These are phyloP conservation scores for Aspergillus indologenus DNA, from an alignment of 495 filamentous ascomycete species.

Conservation along the genomic window DNA sequence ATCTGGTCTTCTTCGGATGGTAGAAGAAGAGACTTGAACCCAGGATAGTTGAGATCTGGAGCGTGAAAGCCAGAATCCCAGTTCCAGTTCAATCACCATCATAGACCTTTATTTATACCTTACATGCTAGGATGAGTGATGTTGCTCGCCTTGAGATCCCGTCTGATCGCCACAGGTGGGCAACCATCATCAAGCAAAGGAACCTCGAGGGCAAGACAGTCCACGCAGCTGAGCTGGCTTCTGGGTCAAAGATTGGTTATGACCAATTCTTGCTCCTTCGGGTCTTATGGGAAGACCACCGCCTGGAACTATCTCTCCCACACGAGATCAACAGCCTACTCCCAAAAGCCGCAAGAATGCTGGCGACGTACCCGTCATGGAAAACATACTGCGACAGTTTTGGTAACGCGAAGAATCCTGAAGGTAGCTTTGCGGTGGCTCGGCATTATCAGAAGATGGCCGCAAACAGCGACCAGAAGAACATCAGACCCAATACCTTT, in stretches of 20 bases:
- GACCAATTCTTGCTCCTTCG: conserved; percentile 10
- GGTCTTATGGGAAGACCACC: conserved; percentile 1
- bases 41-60: too few relatives aligned
- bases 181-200: neutral
- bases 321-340: neutral
- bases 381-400: neutral
- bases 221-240: conserved; percentile 4
- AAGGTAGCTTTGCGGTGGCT: conserved; percentile 7
- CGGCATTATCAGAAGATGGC: conserved; percentile 9
- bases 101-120: too few relatives aligned
- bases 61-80: too few relatives aligned
- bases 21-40: too few relatives aligned
- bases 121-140: too few relatives aligned
- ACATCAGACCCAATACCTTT: conserved; percentile 4
- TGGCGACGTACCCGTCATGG: conserved; percentile 1
- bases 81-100: too few relatives aligned
- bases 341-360: neutral
- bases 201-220: conserved; percentile 1
- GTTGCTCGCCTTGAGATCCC: too few relatives aligned
- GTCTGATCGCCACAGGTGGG: neutral
- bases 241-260: conserved; percentile 1
- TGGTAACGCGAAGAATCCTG: neutral
- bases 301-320: neutral
- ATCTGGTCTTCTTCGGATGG: too few relatives aligned
- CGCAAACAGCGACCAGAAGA: neutral